Base-by-base conservation (phyloP, 1,139 yeast species). In the Debaryomycetaceae sp. region DNA sequence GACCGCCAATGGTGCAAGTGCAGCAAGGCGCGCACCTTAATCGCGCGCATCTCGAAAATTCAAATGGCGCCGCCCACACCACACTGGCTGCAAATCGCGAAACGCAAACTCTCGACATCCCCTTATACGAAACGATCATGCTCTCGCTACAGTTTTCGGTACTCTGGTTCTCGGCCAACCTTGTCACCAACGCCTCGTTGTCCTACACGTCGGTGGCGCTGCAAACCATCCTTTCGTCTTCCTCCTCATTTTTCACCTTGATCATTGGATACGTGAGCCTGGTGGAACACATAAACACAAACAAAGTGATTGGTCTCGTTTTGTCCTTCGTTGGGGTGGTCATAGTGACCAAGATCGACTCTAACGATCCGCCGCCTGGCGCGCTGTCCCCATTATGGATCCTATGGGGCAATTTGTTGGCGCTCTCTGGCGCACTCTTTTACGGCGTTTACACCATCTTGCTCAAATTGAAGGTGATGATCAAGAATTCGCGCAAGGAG, bases 401-500 rank as follows among this genome's bases (percentile, higher is more conserved):
- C 2, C 56, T 88, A 16, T 52, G 77, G 36, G 98, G 98, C 2
- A 91, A 91, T 49, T 20, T 76, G 5, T 60, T 89, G 38, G 96
- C 97, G 0, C 64, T 91, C 11, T 53, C 74, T 0, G 94, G 96
- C 3, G 97, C 98, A 0, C 53, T 84, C 16, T 70, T 89, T 25
- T 91, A 91, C 50, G 97, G 97, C 18, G 60, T 86, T n/a, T 91
- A 91, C 58, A 85, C 97, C 15, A 86, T 94, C 5, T 56, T 91
- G 33, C 63, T 91, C 34, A 91, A 91, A 51, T 65, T 73, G 44
- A 75, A 72, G 44, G 85, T 88, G 11, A 48, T 60, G 23, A 51
- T 58, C 17, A 56, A 53, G 20, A 49, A 54, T 38, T 53, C 69
- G 8, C 71, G 73, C 28, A 76, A 75, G 40, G 96, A 89, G 49